Base-by-base conservation (phyloP, 306 rosid species). In the Mucuna pruriens region DNA sequence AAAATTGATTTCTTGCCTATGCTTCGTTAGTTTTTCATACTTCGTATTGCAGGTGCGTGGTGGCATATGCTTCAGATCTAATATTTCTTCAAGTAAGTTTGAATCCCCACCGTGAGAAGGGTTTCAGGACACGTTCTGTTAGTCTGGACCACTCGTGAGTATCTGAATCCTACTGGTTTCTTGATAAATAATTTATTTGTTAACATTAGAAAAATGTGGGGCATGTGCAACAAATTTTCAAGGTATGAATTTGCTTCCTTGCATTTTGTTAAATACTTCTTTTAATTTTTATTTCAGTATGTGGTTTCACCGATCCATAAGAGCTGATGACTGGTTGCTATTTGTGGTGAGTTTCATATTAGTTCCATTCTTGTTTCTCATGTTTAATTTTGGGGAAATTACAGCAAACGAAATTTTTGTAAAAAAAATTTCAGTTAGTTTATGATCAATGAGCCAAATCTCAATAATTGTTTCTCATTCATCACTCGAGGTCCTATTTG, bases 101-200 rank as follows among this genome's bases (percentile, higher is more conserved):
- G 91, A 93, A 95, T 89, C 99, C 99, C 68, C 99, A 95, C 82
- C 93, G 99, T 9, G 60, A 40, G 67, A 83, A 74, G 85, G 94
- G 84, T 79, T 80, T 92, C 79, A 93, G 83, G 90, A 75, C 92
- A 60, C 90, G 88, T 57, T 86, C 89, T 46, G 87, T 90, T 77
- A 95, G 99, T 86, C 89, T 95, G 74, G 99, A 95, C 65, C 99
- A 95, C 73, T 63, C 97, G 99, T 95, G 89, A 93, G 99, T 92
- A 77, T 58, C 25, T 6, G 36, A 66, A 26, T 67, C 22, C 36
- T 74, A 40, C 76, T 8, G 48, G 15, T 52, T 82, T 57, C 71
- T 19, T 57, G 62, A 34, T 45, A 31, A 74, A 33, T 45, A 45
- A 31, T 77, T 77, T 60, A 57, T 39, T 48, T 48, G 49, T 67